These are phyloP conservation scores for Mediolabrus comicus DNA, from an alignment of 108 stramenopile species.

Conservation along the genomic window DNA sequence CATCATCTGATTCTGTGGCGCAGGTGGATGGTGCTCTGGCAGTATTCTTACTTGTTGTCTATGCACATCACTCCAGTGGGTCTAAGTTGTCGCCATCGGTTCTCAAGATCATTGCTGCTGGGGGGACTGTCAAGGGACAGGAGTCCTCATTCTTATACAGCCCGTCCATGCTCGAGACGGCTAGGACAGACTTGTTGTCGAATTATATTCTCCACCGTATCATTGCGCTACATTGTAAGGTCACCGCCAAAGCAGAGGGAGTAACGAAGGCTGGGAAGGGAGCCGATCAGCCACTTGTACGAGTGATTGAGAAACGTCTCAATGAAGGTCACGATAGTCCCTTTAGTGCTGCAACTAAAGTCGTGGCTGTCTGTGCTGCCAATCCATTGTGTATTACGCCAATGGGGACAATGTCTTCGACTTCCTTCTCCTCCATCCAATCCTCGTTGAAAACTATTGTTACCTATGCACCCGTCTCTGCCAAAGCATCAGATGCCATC, in stretches of 20 bases:
- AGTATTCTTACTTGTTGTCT: slow-evolving; percentile 52
- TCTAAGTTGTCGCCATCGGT: slow-evolving; percentile 35
- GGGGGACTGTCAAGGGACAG: slow-evolving; percentile 34
- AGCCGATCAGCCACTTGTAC: slow-evolving; percentile 25
- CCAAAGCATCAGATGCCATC: slow-evolving; percentile 46
- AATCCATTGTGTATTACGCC: slow-evolving; percentile 35
- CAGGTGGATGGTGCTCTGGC: slow-evolving; percentile 70
- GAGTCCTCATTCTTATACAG: slow-evolving; percentile 58
- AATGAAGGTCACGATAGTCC: slow-evolving; percentile 27
- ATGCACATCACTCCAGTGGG: slow-evolving; percentile 32
- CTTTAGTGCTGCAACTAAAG: slow-evolving; percentile 39
- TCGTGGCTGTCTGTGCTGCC: slow-evolving; percentile 59
- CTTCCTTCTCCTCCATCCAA: slow-evolving; percentile 21
- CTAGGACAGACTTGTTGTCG: slow-evolving; percentile 50
- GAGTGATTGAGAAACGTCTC: slow-evolving; percentile 34
- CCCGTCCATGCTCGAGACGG: slow-evolving; percentile 46
- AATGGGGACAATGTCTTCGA: slow-evolving; percentile 1
- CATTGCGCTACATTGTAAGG: slow-evolving; percentile 60
- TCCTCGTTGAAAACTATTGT: slow-evolving; percentile 56
- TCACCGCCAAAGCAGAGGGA: slow-evolving; percentile 32
- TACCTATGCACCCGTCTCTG: slow-evolving; percentile 38
- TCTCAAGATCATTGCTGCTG: slow-evolving; percentile 53
- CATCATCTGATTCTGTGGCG: slow-evolving; percentile 49
- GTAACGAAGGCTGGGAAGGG: slow-evolving; percentile 4
- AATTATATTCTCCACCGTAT: slow-evolving; percentile 58